Conservation (phyloP, 192 early-diverging fungal species). For the Oehlia diaphana region DNA sequence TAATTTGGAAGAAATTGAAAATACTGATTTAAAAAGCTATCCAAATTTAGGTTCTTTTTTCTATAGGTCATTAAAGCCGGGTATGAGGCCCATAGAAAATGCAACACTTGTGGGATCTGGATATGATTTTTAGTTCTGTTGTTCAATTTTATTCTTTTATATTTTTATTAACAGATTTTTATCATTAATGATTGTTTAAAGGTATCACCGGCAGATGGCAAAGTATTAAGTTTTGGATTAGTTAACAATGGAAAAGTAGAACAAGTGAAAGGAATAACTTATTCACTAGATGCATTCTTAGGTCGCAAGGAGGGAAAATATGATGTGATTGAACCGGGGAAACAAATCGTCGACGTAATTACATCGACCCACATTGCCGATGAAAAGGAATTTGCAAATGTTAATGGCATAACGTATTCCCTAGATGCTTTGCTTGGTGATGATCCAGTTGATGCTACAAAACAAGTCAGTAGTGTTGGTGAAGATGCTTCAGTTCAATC, state of each 20-base stretch:
- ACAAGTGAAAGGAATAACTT: slow-evolving; percentile 93
- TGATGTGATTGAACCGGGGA: background rate
- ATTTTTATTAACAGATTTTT: background rate
- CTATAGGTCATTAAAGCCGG: slow-evolving; percentile 84
- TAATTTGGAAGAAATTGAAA: slow-evolving; percentile 92
- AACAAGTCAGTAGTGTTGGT: slow-evolving; percentile 43
- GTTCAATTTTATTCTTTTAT: background rate
- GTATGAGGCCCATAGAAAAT: slow-evolving; percentile 66
- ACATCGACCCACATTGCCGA: slow-evolving; percentile 48
- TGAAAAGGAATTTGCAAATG: slow-evolving; percentile 83
- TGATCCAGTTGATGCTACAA: slow-evolving; percentile 33
- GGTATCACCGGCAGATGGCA: slow-evolving; percentile 90
- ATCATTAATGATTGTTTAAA: slow-evolving; percentile 21
- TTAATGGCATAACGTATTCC: slow-evolving; percentile 85
- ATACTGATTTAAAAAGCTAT: slow-evolving; percentile 75
- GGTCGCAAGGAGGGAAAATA: slow-evolving; percentile 51
- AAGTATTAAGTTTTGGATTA: slow-evolving; percentile 85
- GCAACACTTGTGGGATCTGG: slow-evolving; percentile 58
- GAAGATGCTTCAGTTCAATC: slow-evolving; percentile 39
- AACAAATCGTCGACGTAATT: background rate
- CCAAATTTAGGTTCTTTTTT: slow-evolving; percentile 90
- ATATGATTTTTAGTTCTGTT: background rate
- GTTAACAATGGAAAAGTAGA: slow-evolving; percentile 80
- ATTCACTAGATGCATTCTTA: slow-evolving; percentile 85
- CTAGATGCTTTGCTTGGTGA: slow-evolving; percentile 72